Evolutionary conservation across 1,284 basidiomycete genomes (phyloP).

Genomic region (Puccinia polysora): DNA sequence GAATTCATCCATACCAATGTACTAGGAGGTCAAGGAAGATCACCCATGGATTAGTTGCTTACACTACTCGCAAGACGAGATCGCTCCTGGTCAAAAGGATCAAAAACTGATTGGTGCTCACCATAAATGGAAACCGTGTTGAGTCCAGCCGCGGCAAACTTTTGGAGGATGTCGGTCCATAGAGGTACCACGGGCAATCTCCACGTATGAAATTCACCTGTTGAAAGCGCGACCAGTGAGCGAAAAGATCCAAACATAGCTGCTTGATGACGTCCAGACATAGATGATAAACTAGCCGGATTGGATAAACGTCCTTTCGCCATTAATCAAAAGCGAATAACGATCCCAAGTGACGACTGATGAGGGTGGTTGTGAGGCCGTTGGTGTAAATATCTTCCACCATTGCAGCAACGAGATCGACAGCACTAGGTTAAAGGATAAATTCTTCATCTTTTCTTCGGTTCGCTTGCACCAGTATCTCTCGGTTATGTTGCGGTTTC

Average conservation of each 20-base stretch:
- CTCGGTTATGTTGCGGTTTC: too few relatives aligned
- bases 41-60: too few relatives aligned
- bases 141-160: conserved; percentile 72
- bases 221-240: background rate
- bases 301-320: conserved; percentile 59
- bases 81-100: too few relatives aligned
- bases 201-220: conserved; percentile 71
- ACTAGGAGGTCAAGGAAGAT: background rate
- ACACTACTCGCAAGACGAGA: too few relatives aligned
- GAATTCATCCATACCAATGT: background rate
- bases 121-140: conserved; percentile 55
- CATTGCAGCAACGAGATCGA: background rate
- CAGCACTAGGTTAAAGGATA: too few relatives aligned
- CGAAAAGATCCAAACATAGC: background rate
- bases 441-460: too few relatives aligned
- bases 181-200: conserved; percentile 70
- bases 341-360: conserved; percentile 60
- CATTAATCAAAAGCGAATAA: conserved; percentile 60
- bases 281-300: conserved; percentile 26
- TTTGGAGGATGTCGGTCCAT: conserved; percentile 77
- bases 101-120: background rate
- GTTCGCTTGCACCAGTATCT: too few relatives aligned
- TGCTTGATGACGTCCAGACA: background rate
- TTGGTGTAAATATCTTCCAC: background rate
- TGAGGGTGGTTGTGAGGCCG: background rate